These are phyloP conservation scores for Naganishia albida DNA, from an alignment of 1,284 basidiomycete species.

Conservation along the genomic window DNA sequence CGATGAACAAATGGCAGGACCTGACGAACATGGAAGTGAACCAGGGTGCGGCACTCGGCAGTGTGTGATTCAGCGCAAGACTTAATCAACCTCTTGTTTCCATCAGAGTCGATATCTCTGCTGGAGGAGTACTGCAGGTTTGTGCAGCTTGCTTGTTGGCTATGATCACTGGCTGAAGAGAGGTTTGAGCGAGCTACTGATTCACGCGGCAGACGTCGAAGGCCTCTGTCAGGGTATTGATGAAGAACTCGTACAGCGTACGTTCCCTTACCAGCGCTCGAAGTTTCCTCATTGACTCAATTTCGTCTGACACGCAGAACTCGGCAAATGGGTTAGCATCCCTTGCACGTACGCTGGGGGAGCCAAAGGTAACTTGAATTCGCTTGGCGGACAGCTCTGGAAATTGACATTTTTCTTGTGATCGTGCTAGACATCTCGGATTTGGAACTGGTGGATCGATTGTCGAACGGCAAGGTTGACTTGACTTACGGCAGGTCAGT, in stretches of 20 bases:
- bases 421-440: constrained; percentile 70
- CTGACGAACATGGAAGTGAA: constrained; percentile 92
- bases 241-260: constrained; percentile 69
- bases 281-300: background rate
- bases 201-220: constrained; percentile 98
- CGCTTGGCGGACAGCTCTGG: constrained; percentile 6
- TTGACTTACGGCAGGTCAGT: constrained; percentile 89
- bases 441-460: constrained; percentile 74
- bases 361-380: constrained; percentile 66
- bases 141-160: constrained; percentile 30
- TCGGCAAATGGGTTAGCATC: constrained; percentile 88
- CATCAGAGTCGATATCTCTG: constrained; percentile 67
- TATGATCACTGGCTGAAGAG: background rate
- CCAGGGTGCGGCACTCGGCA: constrained; percentile 59
- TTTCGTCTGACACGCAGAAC: constrained; percentile 58
- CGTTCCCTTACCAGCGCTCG: background rate
- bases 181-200: constrained; percentile 78
- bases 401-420: constrained; percentile 9
- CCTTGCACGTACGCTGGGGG: constrained; percentile 98
- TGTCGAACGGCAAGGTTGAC: constrained; percentile 86
- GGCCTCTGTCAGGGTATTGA: constrained; percentile 97
- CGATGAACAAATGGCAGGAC: constrained; percentile 99
- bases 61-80: background rate
- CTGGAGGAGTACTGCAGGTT: constrained; percentile 77
- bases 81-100: background rate